A percentile compares a stretch with the other conserved stretches of the same genome.
Evolutionary conservation across 495 filamentous ascomycete species (phyloP).

Genomic region (Recurvomyces mirabilis): DNA sequence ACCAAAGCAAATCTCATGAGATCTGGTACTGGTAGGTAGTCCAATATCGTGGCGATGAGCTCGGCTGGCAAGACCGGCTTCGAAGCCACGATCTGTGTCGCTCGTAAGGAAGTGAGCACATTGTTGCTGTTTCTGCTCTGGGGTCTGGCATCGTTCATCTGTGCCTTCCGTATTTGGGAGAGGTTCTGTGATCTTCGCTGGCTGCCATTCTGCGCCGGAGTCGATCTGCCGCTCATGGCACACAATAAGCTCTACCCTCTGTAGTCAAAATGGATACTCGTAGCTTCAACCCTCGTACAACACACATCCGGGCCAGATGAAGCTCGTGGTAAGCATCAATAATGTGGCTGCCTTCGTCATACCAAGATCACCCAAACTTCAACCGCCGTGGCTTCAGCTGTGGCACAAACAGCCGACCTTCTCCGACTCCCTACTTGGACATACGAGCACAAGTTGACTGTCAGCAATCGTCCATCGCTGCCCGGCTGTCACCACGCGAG

Average conservation of each 20-base stretch:
- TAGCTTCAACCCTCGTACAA: too few species aligned
- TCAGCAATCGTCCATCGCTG: neutral
- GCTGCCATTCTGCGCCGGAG: neutral
- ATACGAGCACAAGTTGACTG: neutral
- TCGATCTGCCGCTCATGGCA: slow-evolving; percentile 11
- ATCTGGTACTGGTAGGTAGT: slow-evolving; percentile 75
- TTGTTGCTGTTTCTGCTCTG: slow-evolving; percentile 9
- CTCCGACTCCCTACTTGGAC: neutral
- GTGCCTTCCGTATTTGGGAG: slow-evolving; percentile 6
- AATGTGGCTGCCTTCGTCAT: too few species aligned
- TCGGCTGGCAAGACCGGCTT: slow-evolving; percentile 76
- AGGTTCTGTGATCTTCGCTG: slow-evolving; percentile 2
- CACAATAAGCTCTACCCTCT: too few species aligned
- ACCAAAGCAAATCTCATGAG: slow-evolving; percentile 77
- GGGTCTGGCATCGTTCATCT: slow-evolving; percentile 1
- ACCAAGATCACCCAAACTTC: too few species aligned
- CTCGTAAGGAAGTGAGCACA: slow-evolving; percentile 59
- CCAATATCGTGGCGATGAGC: slow-evolving; percentile 77
- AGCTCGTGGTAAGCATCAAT: too few species aligned
- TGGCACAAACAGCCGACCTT: neutral
- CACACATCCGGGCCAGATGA: too few species aligned
- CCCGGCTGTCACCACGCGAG: neutral
- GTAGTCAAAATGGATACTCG: too few species aligned
- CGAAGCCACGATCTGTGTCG: slow-evolving; percentile 61
- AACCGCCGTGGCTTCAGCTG: neutral